Percentiles rank a stretch among this genome's conserved stretches.
Conservation (phyloP, 139 green algal species). For the Closterium sp. region DNA sequence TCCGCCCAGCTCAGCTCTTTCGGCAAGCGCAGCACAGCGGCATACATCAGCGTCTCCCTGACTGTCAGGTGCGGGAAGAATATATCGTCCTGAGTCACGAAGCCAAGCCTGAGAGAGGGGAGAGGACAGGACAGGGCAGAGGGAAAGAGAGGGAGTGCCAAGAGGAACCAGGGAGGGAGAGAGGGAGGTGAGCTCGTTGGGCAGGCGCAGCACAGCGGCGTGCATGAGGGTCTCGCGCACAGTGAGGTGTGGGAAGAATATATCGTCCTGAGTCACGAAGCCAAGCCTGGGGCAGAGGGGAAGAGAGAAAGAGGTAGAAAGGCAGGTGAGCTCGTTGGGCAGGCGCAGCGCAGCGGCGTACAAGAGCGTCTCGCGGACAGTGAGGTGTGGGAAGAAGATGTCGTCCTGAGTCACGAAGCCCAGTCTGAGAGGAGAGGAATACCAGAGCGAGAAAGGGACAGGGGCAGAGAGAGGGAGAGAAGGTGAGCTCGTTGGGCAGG, state of each 20-base stretch:
- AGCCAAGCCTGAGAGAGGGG: not conserved
- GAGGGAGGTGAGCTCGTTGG: not conserved
- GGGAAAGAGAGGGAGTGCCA: not conserved
- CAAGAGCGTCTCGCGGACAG: constrained; percentile 34
- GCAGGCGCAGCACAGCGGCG: constrained; percentile 42
- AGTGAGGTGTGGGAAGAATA: constrained; percentile 62
- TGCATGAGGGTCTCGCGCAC: constrained; percentile 71
- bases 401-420: constrained; percentile 62
- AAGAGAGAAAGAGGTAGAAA: not conserved
- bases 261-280: constrained; percentile 64
- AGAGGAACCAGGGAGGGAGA: not conserved
- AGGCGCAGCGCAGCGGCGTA: not conserved
- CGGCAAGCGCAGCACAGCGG: constrained; percentile 33
- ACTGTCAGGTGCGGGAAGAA: constrained; percentile 63
- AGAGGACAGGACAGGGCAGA: not conserved
- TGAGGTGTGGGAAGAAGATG: constrained; percentile 63
- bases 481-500: no score
- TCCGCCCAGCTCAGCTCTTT: no score
- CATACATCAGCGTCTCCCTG: constrained; percentile 50
- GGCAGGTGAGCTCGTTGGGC: not conserved
- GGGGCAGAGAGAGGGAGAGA: no score
- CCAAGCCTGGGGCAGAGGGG: not conserved
- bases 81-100: not conserved
- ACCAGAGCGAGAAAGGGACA: not conserved
- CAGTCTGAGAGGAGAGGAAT: not conserved